Conservation (phyloP, 2,329 filamentous ascomycete genomes). For the Aspergillus sp. region DNA sequence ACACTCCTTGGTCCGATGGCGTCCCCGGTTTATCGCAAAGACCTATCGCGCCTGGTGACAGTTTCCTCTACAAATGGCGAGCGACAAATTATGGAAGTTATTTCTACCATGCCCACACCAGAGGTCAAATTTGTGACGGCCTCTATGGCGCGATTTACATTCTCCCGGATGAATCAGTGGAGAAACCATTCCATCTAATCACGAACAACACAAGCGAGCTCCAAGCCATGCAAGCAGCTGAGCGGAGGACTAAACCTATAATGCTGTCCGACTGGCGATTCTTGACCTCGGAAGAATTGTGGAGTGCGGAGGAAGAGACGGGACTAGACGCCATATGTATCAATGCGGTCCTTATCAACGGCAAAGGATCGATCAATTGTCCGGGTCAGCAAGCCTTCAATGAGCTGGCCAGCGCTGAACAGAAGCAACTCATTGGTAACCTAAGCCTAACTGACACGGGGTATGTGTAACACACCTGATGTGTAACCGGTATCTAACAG, state of each 20-base stretch:
- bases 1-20: conserved; percentile 61
- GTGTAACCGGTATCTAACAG: background rate
- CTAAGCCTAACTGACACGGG: conserved; percentile 23
- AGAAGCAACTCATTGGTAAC: conserved; percentile 17
- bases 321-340: conserved; percentile 54
- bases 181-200: conserved; percentile 55
- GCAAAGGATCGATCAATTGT: conserved; percentile 58
- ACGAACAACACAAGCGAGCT: conserved; percentile 39
- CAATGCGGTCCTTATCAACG: conserved; percentile 62
- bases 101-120: conserved; percentile 62
- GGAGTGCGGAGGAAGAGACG: conserved; percentile 26
- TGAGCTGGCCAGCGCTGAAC: conserved; percentile 31
- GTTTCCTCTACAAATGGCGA: conserved; percentile 55
- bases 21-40: conserved; percentile 57
- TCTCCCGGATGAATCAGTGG: conserved; percentile 35
- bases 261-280: conserved; percentile 59
- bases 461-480: conserved; percentile 6
- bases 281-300: conserved; percentile 51
- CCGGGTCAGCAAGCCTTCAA: conserved; percentile 47
- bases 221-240: conserved; percentile 52
- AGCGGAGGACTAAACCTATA: conserved; percentile 48
- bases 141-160: conserved; percentile 59
- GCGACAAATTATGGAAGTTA: conserved; percentile 59
- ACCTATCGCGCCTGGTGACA: conserved; percentile 51
- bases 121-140: conserved; percentile 60